Percentiles rank a stretch among this genome's conserved stretches.
These are phyloP conservation scores for Sporothrix curviconia DNA, from an alignment of 2,329 filamentous ascomycete genomes.

Conservation along the genomic window DNA sequence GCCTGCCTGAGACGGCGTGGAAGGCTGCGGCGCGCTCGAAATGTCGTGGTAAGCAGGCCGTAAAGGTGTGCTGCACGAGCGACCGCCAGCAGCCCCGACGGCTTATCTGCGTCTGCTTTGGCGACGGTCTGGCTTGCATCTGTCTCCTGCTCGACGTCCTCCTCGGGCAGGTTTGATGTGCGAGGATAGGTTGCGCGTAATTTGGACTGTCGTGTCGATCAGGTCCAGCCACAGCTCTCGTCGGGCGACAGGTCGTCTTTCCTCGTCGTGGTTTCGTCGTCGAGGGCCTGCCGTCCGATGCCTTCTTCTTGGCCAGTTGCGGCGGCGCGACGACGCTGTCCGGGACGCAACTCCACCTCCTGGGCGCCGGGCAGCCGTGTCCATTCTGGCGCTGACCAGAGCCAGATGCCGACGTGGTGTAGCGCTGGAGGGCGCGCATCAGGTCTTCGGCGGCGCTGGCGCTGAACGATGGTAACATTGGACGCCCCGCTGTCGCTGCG, in stretches of 20 bases:
- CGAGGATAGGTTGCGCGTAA: slow-evolving; percentile 58
- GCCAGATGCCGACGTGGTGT: slow-evolving; percentile 91
- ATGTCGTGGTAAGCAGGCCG: slow-evolving; percentile 55
- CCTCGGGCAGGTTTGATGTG: slow-evolving; percentile 36
- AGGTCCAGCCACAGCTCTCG: slow-evolving; percentile 55
- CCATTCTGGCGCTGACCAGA: slow-evolving; percentile 83
- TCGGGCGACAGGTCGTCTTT: slow-evolving; percentile 43
- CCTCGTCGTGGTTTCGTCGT: slow-evolving; percentile 44
- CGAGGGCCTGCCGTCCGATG: slow-evolving; percentile 23
- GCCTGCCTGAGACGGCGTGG: too few relatives aligned
- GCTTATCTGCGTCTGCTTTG: slow-evolving; percentile 47
- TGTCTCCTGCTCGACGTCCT: slow-evolving; percentile 19
- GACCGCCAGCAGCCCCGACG: slow-evolving; percentile 64
- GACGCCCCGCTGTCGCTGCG: slow-evolving; percentile 11
- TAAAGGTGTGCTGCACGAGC: slow-evolving; percentile 86
- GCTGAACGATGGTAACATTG: slow-evolving; percentile 15
- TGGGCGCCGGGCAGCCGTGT: slow-evolving; percentile 39
- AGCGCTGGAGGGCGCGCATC: slow-evolving; percentile 75
- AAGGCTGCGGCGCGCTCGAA: background rate
- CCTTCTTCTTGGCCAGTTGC: background rate
- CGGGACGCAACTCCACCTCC: too few relatives aligned
- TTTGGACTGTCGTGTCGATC: slow-evolving; percentile 54
- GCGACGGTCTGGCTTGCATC: background rate
- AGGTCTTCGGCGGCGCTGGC: slow-evolving; percentile 64
- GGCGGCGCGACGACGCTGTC: too few relatives aligned